A percentile compares a stretch with the other conserved stretches of the same genome.
Conservation (phyloP, 352 stramenopile genomes). For the Phytophthora lateralis region DNA sequence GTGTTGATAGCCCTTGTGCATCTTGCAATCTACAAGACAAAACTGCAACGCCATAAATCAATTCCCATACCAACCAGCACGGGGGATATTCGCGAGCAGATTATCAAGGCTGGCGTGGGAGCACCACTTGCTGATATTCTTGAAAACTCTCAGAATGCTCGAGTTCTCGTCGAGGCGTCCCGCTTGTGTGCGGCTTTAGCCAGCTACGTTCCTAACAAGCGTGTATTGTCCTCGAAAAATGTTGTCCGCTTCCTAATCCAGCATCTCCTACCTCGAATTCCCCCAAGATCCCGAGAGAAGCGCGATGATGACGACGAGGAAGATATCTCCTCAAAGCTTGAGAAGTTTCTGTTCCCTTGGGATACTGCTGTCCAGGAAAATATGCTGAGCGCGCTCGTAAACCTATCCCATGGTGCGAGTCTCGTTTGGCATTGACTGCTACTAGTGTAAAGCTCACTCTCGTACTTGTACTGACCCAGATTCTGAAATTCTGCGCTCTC, state of each 20-base stretch:
- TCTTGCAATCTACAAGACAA: conserved; percentile 61
- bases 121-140: conserved; percentile 60
- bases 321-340: conserved; percentile 34
- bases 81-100: conserved; percentile 56
- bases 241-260: conserved; percentile 52
- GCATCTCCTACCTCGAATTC: conserved; percentile 42
- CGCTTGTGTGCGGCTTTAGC: conserved; percentile 65
- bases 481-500: conserved; percentile 73
- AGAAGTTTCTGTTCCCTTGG: conserved; percentile 47
- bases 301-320: conserved; percentile 19
- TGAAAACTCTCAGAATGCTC: conserved; percentile 50
- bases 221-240: conserved; percentile 68
- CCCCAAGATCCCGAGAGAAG: conserved; percentile 28
- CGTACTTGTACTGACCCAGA: conserved; percentile 34
- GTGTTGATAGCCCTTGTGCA: conserved; percentile 74
- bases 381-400: conserved; percentile 64
- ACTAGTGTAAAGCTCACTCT: not conserved
- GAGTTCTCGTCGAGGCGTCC: conserved; percentile 58
- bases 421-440: not conserved
- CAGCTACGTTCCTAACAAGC: conserved; percentile 63
- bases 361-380: conserved; percentile 48
- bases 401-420: conserved; percentile 65
- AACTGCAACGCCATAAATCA: conserved; percentile 4
- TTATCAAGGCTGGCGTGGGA: conserved; percentile 56
- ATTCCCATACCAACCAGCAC: not conserved